Percentiles rank a stretch among this genome's conserved stretches.
phyloP scores from a whole-genome alignment of 805 yeast species.

The Pichia membranifaciens region DNA sequence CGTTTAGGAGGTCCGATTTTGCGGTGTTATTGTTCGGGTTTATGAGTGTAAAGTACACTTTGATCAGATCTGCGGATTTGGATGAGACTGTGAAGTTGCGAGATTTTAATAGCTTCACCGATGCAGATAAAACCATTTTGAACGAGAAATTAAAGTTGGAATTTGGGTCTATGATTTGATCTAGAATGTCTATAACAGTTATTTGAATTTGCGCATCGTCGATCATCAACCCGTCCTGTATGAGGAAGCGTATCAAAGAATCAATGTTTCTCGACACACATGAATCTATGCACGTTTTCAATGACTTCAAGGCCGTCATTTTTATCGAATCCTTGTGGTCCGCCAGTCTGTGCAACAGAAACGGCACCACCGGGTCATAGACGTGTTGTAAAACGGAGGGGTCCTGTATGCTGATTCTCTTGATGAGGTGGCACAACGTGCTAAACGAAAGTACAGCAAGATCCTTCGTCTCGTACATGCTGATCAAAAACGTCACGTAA shows the following conservation, averaged over 20 bases:
- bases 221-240: constrained; percentile 38
- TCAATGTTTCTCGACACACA: constrained; percentile 30
- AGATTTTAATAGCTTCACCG: constrained; percentile 22
- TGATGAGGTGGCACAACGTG: constrained; percentile 49
- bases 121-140: constrained; percentile 23
- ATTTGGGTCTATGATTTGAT: constrained; percentile 35
- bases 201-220: constrained; percentile 36
- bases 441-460: constrained; percentile 42
- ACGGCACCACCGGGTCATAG: constrained; percentile 44
- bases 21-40: constrained; percentile 33
- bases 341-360: constrained; percentile 41
- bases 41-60: constrained; percentile 32
- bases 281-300: constrained; percentile 52
- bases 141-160: constrained; percentile 30
- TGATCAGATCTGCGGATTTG: constrained; percentile 26
- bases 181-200: constrained; percentile 41
- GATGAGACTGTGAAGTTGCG: constrained; percentile 14
- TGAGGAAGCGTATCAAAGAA: constrained; percentile 35
- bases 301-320: constrained; percentile 43
- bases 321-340: constrained; percentile 35
- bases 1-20: constrained; percentile 39
- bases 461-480: constrained; percentile 38
- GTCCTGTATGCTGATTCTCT: constrained; percentile 55
- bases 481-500: constrained; percentile 44
- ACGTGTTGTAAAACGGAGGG: constrained; percentile 36